These are phyloP conservation scores for Yamadazyma philogaea DNA, from an alignment of 805 yeast species.

Conservation along the genomic window DNA sequence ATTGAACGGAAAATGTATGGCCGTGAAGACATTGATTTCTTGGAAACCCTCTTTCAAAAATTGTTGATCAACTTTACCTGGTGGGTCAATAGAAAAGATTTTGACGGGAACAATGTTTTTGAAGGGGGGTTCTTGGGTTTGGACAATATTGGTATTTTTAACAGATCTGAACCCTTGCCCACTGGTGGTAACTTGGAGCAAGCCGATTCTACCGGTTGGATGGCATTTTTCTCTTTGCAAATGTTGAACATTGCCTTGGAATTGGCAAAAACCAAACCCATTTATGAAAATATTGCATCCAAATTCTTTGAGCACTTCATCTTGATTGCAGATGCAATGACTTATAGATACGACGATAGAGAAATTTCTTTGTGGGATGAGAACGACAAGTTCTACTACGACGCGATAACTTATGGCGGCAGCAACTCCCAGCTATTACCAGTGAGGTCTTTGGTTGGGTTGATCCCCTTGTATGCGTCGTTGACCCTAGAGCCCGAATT, in stretches of 20 bases:
- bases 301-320: constrained; percentile 92
- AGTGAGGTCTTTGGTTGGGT: constrained; percentile 84
- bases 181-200: constrained; percentile 89
- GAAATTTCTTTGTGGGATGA: constrained; percentile 85
- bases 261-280: constrained; percentile 78
- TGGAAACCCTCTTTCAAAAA: constrained; percentile 92
- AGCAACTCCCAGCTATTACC: constrained; percentile 65
- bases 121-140: constrained; percentile 93
- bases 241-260: constrained; percentile 93
- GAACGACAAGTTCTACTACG: constrained; percentile 83
- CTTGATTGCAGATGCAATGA: constrained; percentile 91
- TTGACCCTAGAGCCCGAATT: constrained; percentile 84
- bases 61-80: constrained; percentile 86
- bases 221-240: constrained; percentile 87
- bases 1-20: constrained; percentile 84
- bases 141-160: constrained; percentile 90
- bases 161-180: constrained; percentile 89
- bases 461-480: constrained; percentile 87
- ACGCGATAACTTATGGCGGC: constrained; percentile 83
- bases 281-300: constrained; percentile 90
- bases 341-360: constrained; percentile 49
- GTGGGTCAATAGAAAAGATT: constrained; percentile 95
- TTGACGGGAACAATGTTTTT: constrained; percentile 81
- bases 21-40: constrained; percentile 72
- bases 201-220: constrained; percentile 97